Conservation (phyloP, 2,329 filamentous ascomycete species). For the Arthrobotrys sinensis region DNA sequence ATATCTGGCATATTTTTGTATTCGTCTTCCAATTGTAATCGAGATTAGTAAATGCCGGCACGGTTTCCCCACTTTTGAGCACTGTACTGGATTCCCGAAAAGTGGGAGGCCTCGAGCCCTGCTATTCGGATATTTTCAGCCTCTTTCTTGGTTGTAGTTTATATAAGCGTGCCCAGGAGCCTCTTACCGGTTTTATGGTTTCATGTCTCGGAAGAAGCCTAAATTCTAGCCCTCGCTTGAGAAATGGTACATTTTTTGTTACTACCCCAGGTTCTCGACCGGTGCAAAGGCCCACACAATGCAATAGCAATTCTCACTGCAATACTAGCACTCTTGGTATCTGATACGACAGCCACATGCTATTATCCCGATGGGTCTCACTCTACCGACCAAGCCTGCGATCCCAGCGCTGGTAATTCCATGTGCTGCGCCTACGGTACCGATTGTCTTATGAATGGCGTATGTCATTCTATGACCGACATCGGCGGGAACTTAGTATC, state of each 20-base stretch:
- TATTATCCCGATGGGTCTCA: constrained; percentile 29
- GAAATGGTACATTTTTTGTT: neutral
- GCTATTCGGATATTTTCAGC: neutral
- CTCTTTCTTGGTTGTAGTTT: neutral
- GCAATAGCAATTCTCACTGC: neutral
- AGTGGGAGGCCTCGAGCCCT: neutral
- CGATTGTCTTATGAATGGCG: constrained; percentile 31
- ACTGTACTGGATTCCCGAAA: neutral
- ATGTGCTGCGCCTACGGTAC: constrained; percentile 41
- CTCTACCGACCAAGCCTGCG: constrained; percentile 32
- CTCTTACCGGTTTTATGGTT: neutral
- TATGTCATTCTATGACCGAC: constrained; percentile 29
- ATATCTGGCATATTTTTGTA: neutral
- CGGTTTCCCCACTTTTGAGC: neutral
- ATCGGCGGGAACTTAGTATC: neutral
- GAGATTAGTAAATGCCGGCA: neutral
- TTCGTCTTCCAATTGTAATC: neutral
- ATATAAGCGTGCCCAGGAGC: constrained; percentile 10
- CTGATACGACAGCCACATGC: constrained; percentile 11
- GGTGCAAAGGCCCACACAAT: neutral
- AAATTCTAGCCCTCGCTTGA: neutral
- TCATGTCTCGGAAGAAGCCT: neutral
- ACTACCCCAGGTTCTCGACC: neutral
- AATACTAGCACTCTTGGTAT: neutral
- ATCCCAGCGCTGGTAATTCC: constrained; percentile 5